These are phyloP conservation scores for Candida ovalis DNA, from an alignment of 805 yeast species.

Conservation along the genomic window DNA sequence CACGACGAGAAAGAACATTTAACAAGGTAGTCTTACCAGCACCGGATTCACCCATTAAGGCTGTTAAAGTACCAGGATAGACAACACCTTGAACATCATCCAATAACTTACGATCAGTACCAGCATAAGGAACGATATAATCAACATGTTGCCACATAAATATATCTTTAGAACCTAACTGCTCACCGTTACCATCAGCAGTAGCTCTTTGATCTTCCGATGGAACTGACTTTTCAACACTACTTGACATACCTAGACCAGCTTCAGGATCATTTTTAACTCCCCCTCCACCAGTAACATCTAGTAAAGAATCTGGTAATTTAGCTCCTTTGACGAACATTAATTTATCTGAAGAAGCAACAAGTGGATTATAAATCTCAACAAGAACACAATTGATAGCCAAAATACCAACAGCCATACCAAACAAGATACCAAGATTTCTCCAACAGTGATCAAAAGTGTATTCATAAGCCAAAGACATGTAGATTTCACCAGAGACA, in stretches of 20 bases:
- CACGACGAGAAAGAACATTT: constrained; percentile 49
- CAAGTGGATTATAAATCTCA: constrained; percentile 30
- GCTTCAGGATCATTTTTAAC: constrained; percentile 27
- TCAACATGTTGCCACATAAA: constrained; percentile 62
- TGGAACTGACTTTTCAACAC: constrained; percentile 15
- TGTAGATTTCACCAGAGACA: constrained; percentile 52
- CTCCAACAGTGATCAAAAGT: constrained; percentile 68
- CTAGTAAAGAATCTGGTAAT: constrained; percentile 25
- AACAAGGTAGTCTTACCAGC: constrained; percentile 61
- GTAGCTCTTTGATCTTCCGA: constrained; percentile 11
- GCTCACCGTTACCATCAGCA: constrained; percentile 11
- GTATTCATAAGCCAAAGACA: constrained; percentile 46
- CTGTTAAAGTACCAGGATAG: constrained; percentile 54
- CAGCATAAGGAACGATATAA: constrained; percentile 51
- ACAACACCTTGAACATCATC: constrained; percentile 42
- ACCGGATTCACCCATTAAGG: constrained; percentile 63
- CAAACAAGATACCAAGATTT: constrained; percentile 57
- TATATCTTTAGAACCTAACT: constrained; percentile 40
- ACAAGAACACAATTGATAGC: constrained; percentile 24
- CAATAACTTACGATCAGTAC: constrained; percentile 37
- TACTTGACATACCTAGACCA: constrained; percentile 19
- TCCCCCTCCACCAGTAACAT: constrained; percentile 28
- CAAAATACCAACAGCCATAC: constrained; percentile 39
- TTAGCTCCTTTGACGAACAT: constrained; percentile 27
- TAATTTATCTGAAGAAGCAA: constrained; percentile 32